These are phyloP conservation scores for Curvularia verruculosa DNA, from an alignment of 2,329 filamentous ascomycete species.

Conservation along the genomic window DNA sequence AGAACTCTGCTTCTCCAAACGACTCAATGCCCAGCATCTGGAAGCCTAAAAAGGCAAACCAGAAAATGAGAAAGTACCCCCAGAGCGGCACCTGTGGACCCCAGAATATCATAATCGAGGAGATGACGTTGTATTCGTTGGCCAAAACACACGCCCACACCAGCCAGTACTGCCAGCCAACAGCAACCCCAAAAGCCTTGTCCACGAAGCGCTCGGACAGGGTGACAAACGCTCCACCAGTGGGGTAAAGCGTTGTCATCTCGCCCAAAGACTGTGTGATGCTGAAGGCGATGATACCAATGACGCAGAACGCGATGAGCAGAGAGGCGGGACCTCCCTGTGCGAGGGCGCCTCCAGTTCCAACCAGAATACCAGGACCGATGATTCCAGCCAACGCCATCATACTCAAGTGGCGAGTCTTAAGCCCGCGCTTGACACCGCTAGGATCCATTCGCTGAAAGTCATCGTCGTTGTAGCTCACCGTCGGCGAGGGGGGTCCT, in stretches of 20 bases:
- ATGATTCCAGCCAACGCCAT: constrained; percentile 59
- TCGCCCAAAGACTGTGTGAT: constrained; percentile 78
- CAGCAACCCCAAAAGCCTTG: constrained; percentile 32
- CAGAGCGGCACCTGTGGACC: constrained; percentile 56
- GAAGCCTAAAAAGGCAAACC: constrained; percentile 48
- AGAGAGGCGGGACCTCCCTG: constrained; percentile 73
- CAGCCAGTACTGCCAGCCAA: constrained; percentile 51
- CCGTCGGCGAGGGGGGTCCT: constrained; percentile 24
- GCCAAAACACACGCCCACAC: constrained; percentile 70
- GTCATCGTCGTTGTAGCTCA: constrained; percentile 34
- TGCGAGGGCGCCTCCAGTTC: constrained; percentile 70
- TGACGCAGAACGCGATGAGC: constrained; percentile 75
- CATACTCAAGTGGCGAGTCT: constrained; percentile 71
- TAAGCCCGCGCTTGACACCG: constrained; percentile 71
- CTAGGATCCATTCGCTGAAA: constrained; percentile 59
- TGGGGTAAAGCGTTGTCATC: constrained; percentile 74
- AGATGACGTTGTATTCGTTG: constrained; percentile 74
- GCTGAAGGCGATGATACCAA: constrained; percentile 70
- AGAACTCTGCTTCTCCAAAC: constrained; percentile 53
- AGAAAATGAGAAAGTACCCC: constrained; percentile 53
- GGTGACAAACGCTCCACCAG: constrained; percentile 72
- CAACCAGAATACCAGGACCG: constrained; percentile 74
- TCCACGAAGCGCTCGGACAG: constrained; percentile 68
- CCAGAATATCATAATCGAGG: constrained; percentile 71
- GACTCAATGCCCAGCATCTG: constrained; percentile 51